phyloP scores from a whole-genome alignment of 345 rosid genomes.

The sweet orange (Citrus sinensis) region DNA sequence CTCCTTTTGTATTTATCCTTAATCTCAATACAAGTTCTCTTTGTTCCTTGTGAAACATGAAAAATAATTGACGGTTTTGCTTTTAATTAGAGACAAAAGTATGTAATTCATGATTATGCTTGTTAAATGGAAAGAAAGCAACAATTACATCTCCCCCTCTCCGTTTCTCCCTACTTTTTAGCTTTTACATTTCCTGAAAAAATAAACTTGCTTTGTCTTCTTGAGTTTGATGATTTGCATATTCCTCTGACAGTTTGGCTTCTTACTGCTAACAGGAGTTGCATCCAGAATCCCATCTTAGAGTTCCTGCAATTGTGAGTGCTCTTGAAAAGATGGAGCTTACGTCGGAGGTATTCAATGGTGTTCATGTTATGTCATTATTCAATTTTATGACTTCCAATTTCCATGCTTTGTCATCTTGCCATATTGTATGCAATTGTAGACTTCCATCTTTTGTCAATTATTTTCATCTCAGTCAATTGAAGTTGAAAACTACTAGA shows the following conservation, averaged over 20 bases:
- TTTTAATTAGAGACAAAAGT: neutral
- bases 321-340: constrained; percentile 81
- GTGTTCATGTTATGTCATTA: neutral
- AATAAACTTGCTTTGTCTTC: neutral
- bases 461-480: neutral
- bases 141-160: neutral
- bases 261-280: constrained; percentile 49
- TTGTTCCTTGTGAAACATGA: neutral
- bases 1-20: neutral
- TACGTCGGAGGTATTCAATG: constrained; percentile 53
- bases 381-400: neutral
- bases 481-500: neutral
- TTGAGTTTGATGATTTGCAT: neutral
- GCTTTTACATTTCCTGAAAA: neutral
- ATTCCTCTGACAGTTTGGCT: neutral
- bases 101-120: neutral
- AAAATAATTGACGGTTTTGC: neutral
- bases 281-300: constrained; percentile 90
- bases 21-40: neutral
- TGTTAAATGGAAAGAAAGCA: neutral
- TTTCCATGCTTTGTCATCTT: neutral
- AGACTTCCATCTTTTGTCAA: neutral
- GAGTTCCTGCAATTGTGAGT: constrained; percentile 83
- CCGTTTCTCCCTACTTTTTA: too few relatives aligned
- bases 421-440: neutral